These are phyloP conservation scores for Hyaloscypha variabilis DNA, from an alignment of 495 filamentous ascomycete genomes.

Conservation along the genomic window DNA sequence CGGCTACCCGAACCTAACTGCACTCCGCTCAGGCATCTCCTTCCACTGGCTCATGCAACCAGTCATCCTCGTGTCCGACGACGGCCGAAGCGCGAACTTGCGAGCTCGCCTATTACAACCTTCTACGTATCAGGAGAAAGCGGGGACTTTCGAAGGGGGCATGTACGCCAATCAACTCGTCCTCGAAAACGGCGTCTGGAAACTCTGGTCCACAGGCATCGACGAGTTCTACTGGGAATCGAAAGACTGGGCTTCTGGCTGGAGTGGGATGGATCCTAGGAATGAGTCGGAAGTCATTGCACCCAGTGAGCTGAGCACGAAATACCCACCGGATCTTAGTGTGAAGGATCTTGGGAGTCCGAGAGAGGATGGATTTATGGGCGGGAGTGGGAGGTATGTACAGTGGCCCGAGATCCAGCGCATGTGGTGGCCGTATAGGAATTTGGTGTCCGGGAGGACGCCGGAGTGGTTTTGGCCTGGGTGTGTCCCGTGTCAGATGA, in stretches of 20 bases:
- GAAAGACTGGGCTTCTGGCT: constrained; percentile 1
- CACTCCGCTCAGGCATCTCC: not conserved
- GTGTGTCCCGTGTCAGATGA: constrained; percentile 4
- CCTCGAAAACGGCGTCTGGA: constrained; percentile 4
- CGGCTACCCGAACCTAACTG: not conserved
- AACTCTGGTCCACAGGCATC: constrained; percentile 4
- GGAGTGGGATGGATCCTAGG: not conserved
- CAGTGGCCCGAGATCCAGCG: constrained; percentile 8
- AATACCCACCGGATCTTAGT: constrained; percentile 8
- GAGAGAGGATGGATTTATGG: constrained; percentile 5
- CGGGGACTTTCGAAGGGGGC: not conserved
- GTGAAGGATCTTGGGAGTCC: not conserved
- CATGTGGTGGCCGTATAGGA: constrained; percentile 8
- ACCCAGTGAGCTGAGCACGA: not conserved
- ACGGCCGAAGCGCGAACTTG: not conserved
- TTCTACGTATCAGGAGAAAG: not conserved
- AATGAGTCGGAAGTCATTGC: not conserved
- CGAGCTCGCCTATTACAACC: constrained; percentile 5
- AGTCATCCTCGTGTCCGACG: constrained; percentile 21
- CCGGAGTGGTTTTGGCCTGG: not conserved
- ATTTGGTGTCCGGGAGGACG: not conserved
- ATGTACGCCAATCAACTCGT: constrained; percentile 9
- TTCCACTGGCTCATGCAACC: constrained; percentile 10
- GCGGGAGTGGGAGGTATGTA: constrained; percentile 10
- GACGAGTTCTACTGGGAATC: constrained; percentile 13